phyloP scores from a whole-genome alignment of 1,139 yeast genomes.

The Zygotorulaspora mrakii region DNA sequence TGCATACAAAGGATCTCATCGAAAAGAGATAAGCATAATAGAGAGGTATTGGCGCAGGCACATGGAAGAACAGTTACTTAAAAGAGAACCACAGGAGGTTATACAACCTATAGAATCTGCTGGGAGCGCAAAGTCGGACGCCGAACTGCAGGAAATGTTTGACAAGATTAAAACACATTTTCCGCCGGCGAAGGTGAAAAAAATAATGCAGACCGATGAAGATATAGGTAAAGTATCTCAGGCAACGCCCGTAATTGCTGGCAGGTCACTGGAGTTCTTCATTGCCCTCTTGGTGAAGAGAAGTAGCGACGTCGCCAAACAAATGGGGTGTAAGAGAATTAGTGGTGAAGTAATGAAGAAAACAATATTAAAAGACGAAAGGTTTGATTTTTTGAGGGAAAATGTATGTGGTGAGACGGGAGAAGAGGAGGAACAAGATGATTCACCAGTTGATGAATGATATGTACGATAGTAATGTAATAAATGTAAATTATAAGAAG shows the following conservation, averaged over 20 bases:
- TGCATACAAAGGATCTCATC: conserved; percentile 1
- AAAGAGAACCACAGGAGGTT: conserved; percentile 4
- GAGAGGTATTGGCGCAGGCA: background rate
- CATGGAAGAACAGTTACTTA: conserved; percentile 7
- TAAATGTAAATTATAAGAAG: background rate
- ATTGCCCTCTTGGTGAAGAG: conserved; percentile 87
- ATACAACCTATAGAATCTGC: background rate
- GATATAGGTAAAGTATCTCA: conserved; percentile 98
- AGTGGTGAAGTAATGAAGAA: conserved; percentile 78
- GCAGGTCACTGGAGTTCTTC: conserved; percentile 88
- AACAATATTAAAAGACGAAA: conserved; percentile 83
- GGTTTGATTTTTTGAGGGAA: conserved; percentile 85
- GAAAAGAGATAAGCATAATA: background rate
- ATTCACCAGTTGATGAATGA: conserved; percentile 12
- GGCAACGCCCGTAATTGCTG: conserved; percentile 95
- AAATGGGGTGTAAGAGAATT: conserved; percentile 74
- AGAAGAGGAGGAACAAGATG: conserved; percentile 13
- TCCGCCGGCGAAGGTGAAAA: conserved; percentile 95
- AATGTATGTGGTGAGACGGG: conserved; percentile 33
- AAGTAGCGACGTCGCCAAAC: conserved; percentile 72
- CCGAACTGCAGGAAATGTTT: conserved; percentile 27
- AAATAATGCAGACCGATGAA: conserved; percentile 96
- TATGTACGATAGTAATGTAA: background rate
- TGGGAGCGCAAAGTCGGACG: conserved; percentile 5
- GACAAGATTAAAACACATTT: conserved; percentile 76